Evolutionary conservation across 768 basidiomycete species (phyloP), one percentile per base, ranked within the genome.

Genomic region (Glaciozyma antarctica): DNA sequence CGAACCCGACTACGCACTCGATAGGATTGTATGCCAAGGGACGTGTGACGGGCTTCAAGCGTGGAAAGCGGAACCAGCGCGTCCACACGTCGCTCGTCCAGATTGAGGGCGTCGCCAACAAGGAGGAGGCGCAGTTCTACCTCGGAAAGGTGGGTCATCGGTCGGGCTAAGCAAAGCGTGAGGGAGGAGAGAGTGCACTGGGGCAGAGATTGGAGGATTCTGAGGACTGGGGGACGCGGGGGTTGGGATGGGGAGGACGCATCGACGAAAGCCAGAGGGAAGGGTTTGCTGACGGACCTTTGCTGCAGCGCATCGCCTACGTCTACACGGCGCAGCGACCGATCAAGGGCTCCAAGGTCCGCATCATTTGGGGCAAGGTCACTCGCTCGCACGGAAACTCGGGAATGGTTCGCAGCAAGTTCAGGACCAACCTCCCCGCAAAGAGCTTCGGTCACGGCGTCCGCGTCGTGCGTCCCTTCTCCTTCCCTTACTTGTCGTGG

Each of bases 261-360:
- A 24, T 21, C 21, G 47, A 48, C 38, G 38, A 41, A 48, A 16
- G 47, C 8, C 16, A 9, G 45, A 32, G 51, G 16, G 24, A 44
- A 58, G 32, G 41, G 47, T 48, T 21, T 48, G 47, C 19, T 22
- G 21, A 48, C 19, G 47, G 47, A 16, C 54, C 45, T 48, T 24
- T 28, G 49, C 28, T 34, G 30, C 73, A 95, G 92, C 88, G 94
- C 73, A 83, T 99, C 69, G 95, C 95, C 66, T 99, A 87, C 79
- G 92, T 99, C 73, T 99, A 99, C 86, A 88, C 87, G 77, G 94
- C 92, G 67, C 92, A 95, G 83, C 83, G 85, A 78, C 89, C 90
- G 79, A 84, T 94, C 72, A 86, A 86, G 78, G 95, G 95, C 66
- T 88, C 90, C 73, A 92, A 93, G 79, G 81, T 97, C 76, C 88